These are phyloP conservation scores for Lyophyllum semitale DNA, from an alignment of 768 basidiomycete genomes.

Conservation along the genomic window DNA sequence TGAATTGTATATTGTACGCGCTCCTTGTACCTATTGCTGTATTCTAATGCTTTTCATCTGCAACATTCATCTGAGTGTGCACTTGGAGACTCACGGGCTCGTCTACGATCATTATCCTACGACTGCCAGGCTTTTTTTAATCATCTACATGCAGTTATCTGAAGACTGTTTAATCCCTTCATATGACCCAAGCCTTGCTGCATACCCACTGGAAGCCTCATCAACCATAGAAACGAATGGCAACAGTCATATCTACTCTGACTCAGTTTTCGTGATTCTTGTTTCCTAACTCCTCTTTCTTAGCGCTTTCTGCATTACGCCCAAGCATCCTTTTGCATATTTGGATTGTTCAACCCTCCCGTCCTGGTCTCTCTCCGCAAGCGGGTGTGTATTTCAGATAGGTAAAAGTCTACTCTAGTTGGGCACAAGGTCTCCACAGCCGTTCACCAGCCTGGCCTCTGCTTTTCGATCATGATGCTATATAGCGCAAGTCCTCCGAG, in stretches of 20 bases:
- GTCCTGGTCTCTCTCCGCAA: not conserved
- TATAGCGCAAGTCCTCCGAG: conserved; percentile 32
- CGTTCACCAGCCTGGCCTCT: not conserved
- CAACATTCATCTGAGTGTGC: not conserved
- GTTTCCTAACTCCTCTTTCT: too few relatives aligned
- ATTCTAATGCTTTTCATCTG: not conserved
- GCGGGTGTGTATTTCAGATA: not conserved
- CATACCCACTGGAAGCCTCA: too few relatives aligned
- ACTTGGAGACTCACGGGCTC: not conserved
- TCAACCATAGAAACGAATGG: too few relatives aligned
- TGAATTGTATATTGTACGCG: conserved; percentile 9
- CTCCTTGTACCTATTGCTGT: not conserved
- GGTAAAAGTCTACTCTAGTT: not conserved
- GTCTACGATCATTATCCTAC: not conserved
- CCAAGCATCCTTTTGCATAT: conserved; percentile 1
- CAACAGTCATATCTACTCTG: too few relatives aligned
- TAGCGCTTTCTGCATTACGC: conserved; percentile 8
- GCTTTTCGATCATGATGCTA: conserved; percentile 26
- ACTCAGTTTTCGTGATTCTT: too few relatives aligned
- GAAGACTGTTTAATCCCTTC: too few relatives aligned
- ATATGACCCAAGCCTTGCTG: too few relatives aligned
- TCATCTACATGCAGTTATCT: too few relatives aligned
- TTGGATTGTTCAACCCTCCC: not conserved
- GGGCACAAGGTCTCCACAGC: not conserved
- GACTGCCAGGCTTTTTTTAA: too few relatives aligned